A percentile compares a stretch with the other conserved stretches of the same genome.
Evolutionary conservation across 2,329 filamentous ascomycete genomes (phyloP).

Genomic region (Trichoderma atroviride): DNA sequence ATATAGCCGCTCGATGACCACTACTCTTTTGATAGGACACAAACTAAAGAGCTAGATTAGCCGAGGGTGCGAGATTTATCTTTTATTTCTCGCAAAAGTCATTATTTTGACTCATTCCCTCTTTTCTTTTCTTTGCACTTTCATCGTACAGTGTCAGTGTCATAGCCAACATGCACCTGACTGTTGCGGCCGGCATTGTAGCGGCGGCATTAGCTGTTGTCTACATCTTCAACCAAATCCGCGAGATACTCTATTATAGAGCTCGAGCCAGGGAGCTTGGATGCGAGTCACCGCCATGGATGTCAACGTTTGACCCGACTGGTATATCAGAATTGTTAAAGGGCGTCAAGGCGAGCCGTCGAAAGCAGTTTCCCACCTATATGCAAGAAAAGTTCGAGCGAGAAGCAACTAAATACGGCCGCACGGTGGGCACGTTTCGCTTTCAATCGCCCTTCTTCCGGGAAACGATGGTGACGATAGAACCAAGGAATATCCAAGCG

Average conservation of each 20-base stretch:
- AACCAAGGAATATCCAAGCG: constrained; percentile 37
- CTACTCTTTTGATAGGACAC: background rate
- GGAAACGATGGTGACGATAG: constrained; percentile 30
- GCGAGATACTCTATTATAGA: constrained; percentile 19
- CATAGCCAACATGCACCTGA: constrained; percentile 12
- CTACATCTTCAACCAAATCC: constrained; percentile 26
- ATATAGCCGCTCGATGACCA: constrained; percentile 16
- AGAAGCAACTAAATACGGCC: constrained; percentile 24
- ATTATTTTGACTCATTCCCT: background rate
- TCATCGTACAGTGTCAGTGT: background rate
- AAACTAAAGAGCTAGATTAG: background rate
- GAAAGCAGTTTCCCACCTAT: constrained; percentile 30
- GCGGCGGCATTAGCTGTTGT: constrained; percentile 22
- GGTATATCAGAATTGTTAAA: constrained; percentile 28
- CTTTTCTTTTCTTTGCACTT: background rate
- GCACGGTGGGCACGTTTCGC: constrained; percentile 30
- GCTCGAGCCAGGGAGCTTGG: constrained; percentile 28
- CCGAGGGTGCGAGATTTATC: background rate
- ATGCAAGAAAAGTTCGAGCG: constrained; percentile 12
- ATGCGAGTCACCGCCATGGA: constrained; percentile 28
- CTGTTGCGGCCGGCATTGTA: constrained; percentile 1
- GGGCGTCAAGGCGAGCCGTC: constrained; percentile 27
- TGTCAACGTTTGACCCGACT: constrained; percentile 26
- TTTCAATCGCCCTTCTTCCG: constrained; percentile 31
- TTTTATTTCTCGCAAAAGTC: background rate